These are phyloP conservation scores for Aspergillus ostianus DNA, from an alignment of 495 filamentous ascomycete species.

Conservation along the genomic window DNA sequence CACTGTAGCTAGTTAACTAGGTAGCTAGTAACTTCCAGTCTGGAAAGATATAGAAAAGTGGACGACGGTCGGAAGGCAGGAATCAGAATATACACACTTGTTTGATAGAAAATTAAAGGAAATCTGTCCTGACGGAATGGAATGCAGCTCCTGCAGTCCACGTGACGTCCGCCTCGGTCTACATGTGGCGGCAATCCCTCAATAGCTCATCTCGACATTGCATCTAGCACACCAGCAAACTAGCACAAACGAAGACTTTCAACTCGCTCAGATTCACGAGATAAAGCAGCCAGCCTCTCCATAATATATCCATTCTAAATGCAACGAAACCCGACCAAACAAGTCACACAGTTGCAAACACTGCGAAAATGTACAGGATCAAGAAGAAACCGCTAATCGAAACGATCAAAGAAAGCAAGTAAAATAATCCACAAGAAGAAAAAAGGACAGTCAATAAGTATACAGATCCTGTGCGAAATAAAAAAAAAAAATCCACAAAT, in stretches of 20 bases:
- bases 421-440: constrained; percentile 1
- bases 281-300: neutral
- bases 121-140: no score
- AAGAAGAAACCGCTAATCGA: neutral
- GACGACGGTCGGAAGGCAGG: no score
- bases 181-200: no score
- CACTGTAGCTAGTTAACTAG: neutral
- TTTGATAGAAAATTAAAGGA: no score
- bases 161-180: neutral
- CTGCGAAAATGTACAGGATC: neutral
- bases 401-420: constrained; percentile 7
- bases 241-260: neutral
- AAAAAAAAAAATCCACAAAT: neutral
- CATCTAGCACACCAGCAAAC: no score
- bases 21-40: no score
- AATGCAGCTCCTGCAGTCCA: neutral
- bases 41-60: no score
- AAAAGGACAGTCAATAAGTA: neutral
- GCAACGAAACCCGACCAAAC: neutral
- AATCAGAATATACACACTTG: no score
- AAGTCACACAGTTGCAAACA: neutral
- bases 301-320: neutral
- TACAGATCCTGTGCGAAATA: neutral
- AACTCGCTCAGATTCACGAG: neutral
- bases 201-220: no score